A percentile compares a stretch with the other conserved stretches of the same genome.
phyloP scores from a whole-genome alignment of 2,329 filamentous ascomycete species.

The Leptographium flavum region DNA sequence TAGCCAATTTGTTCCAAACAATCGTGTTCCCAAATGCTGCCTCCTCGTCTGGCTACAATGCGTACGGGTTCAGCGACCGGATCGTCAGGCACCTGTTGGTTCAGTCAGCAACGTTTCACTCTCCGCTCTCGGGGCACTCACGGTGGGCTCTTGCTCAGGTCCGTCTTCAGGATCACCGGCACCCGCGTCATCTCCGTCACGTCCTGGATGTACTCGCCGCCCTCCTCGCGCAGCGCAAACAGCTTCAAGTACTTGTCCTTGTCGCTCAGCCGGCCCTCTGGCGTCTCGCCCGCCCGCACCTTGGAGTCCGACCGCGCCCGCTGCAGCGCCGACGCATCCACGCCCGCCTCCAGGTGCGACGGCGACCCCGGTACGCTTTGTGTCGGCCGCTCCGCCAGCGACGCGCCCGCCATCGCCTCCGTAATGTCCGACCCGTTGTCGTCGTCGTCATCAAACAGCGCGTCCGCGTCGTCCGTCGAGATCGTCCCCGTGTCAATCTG shows the following conservation, averaged over 20 bases:
- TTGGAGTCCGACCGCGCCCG: conserved; percentile 92
- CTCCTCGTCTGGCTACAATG: conserved; percentile 25
- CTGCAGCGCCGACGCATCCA: conserved; percentile 51
- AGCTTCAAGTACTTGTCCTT: conserved; percentile 93
- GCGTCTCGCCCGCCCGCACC: conserved; percentile 58
- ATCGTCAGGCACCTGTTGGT: conserved; percentile 61
- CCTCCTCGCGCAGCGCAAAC: conserved; percentile 81
- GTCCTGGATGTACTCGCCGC: conserved; percentile 94
- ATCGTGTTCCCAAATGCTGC: not conserved
- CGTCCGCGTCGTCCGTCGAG: conserved; percentile 82
- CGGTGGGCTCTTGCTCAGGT: conserved; percentile 97
- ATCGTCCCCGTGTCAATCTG: conserved; percentile 92
- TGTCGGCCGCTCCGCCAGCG: conserved; percentile 74
- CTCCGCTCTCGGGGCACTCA: conserved; percentile 41
- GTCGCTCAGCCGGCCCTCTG: conserved; percentile 69
- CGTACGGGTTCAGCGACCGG: conserved; percentile 68
- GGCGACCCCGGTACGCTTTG: conserved; percentile 93
- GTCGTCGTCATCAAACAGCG: conserved; percentile 89
- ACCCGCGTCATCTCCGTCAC: conserved; percentile 95
- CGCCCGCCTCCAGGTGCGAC: conserved; percentile 54
- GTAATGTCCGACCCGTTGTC: conserved; percentile 77
- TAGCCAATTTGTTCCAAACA: not conserved
- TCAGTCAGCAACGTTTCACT: not conserved
- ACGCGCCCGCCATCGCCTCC: conserved; percentile 85
- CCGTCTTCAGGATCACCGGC: conserved; percentile 96